Conservation (phyloP, 2,329 filamentous ascomycete genomes). For the Apiospora malaysiana region DNA sequence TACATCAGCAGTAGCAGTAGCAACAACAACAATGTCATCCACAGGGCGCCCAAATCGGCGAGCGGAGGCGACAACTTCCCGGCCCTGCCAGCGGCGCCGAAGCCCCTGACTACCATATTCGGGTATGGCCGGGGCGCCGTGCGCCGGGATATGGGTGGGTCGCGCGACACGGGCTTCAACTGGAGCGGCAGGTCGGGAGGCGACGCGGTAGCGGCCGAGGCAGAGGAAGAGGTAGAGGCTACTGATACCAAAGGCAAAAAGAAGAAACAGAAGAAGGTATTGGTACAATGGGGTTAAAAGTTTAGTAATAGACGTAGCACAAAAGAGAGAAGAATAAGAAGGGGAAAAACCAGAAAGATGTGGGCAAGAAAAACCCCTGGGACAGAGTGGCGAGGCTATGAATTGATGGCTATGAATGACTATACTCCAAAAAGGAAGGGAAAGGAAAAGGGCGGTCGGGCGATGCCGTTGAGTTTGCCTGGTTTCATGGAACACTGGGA, state of each 20-base stretch:
- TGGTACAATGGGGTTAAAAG: constrained; percentile 64
- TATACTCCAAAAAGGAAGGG: neutral
- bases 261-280: constrained; percentile 66
- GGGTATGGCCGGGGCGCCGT: constrained; percentile 64
- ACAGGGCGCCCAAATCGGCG: constrained; percentile 29
- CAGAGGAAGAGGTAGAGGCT: constrained; percentile 28
- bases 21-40: constrained; percentile 14
- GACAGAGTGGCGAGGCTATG: neutral
- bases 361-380: neutral
- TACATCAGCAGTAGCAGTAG: constrained; percentile 11
- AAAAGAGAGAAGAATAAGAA: neutral
- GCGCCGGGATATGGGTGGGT: constrained; percentile 55
- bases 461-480: neutral
- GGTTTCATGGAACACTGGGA: neutral
- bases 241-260: constrained; percentile 54
- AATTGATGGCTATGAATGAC: too few species aligned
- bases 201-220: constrained; percentile 31
- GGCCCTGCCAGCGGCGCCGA: constrained; percentile 79
- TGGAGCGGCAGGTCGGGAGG: constrained; percentile 48
- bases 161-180: constrained; percentile 56
- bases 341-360: too few species aligned
- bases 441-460: neutral
- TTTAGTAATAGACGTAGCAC: too few species aligned
- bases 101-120: constrained; percentile 66
- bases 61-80: constrained; percentile 73